Conservation (phyloP, 768 basidiomycete genomes). For the Pleurotus platypus region DNA sequence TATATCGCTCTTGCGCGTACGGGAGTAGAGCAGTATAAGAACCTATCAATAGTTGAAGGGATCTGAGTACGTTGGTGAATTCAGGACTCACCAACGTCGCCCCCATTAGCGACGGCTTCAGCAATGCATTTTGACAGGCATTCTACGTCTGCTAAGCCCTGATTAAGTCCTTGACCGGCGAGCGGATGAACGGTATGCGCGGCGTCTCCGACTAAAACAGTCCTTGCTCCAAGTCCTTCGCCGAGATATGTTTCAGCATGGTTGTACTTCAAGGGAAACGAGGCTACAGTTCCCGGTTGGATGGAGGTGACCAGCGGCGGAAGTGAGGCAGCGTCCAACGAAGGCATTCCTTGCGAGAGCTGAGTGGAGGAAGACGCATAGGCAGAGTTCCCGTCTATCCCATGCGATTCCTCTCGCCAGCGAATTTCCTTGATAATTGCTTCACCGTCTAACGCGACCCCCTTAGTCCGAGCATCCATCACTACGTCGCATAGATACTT, state of each 20-base stretch:
- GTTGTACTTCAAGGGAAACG: conserved; percentile 85
- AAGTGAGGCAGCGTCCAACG: conserved; percentile 53
- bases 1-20: conserved; percentile 80
- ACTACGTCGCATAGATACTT: conserved; percentile 62
- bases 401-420: conserved; percentile 74
- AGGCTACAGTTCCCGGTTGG: conserved; percentile 72
- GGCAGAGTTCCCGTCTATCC: conserved; percentile 59
- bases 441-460: conserved; percentile 40
- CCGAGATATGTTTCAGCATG: conserved; percentile 89
- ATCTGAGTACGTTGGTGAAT: background rate
- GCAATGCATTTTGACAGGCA: conserved; percentile 66
- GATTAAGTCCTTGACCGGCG: conserved; percentile 93
- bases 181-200: conserved; percentile 94
- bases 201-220: conserved; percentile 91
- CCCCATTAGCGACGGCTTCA: conserved; percentile 53
- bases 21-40: conserved; percentile 70
- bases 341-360: conserved; percentile 46
- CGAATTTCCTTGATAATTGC: conserved; percentile 59
- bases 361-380: conserved; percentile 47
- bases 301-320: conserved; percentile 76
- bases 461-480: conserved; percentile 45
- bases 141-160: conserved; percentile 87
- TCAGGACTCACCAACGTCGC: conserved; percentile 70
- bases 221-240: conserved; percentile 59
- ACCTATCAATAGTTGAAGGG: conserved; percentile 38